phyloP scores from a whole-genome alignment of 1,284 basidiomycete genomes.

The Papiliotrema terrestris region DNA sequence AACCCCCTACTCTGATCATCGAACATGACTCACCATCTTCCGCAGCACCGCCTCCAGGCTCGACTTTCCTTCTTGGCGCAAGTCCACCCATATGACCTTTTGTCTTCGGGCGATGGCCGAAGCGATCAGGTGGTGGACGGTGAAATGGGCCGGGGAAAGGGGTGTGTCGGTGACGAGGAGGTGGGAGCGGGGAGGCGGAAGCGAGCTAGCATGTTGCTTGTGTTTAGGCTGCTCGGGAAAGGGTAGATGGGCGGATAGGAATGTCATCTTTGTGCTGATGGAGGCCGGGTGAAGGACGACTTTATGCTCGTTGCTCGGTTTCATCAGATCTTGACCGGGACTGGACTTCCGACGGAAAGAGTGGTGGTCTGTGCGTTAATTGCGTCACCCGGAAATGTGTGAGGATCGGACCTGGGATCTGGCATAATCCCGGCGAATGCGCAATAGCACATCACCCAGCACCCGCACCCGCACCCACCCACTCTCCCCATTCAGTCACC shows the following conservation, averaged over 20 bases:
- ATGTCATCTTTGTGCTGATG: constrained; percentile 21
- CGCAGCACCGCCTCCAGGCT: constrained; percentile 35
- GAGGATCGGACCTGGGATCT: no score
- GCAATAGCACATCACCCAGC: no score
- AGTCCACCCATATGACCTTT: constrained; percentile 40
- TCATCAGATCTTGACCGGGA: no score
- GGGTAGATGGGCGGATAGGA: constrained; percentile 31
- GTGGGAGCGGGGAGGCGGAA: constrained; percentile 36
- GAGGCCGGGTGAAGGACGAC: background rate
- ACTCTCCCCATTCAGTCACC: no score
- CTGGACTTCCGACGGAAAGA: background rate
- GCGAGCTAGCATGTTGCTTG: constrained; percentile 7
- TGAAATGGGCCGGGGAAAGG: constrained; percentile 36
- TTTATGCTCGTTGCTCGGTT: no score
- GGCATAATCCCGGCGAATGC: no score
- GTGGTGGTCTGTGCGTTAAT: no score
- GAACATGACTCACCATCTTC: constrained; percentile 31
- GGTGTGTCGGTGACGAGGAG: constrained; percentile 45
- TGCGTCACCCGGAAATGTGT: no score
- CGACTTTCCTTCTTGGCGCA: constrained; percentile 30
- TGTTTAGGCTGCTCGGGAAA: constrained; percentile 13
- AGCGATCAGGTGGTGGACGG: constrained; percentile 37
- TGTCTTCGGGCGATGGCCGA: constrained; percentile 21
- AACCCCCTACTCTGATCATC: background rate
- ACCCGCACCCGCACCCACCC: no score